Evolutionary conservation across 2,329 filamentous ascomycete genomes (phyloP), one percentile per base, ranked within the genome.

Genomic region (Cercospora janseana): DNA sequence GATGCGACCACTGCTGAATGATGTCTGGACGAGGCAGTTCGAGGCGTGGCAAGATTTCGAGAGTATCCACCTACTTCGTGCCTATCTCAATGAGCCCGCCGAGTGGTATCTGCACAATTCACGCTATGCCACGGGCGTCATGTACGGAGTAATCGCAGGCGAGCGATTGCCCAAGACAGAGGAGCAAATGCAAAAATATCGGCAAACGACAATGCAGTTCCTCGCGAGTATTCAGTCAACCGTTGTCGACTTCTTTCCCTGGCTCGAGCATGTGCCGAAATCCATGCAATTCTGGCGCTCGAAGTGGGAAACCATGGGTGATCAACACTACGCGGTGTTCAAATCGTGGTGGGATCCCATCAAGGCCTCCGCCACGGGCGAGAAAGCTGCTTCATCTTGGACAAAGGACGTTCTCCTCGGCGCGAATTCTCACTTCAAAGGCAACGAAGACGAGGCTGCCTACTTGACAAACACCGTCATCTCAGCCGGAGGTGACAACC

Each of bases 391-490:
- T 10, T 13, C 32, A 2, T 49, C 45, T 4, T 52, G 50, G 50
- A 38, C 32, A 4, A 42, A 35, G 40, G 50, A 52, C 6, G 45
- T 52, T 3, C 15, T 52, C 3, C 38, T 52, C 16, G 40, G 26
- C 28, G 32, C 38, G 6, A 41, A 44, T 7, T 35, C 50, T n/a
- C 45, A 44, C 4, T 52, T 52, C 40, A 45, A 32, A 21, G 45
- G 50, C 24, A 40, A 13, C 18, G 50, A 52, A 10, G 45, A 49
- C n/a, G 50, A 52, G 41, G 45, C 50, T 18, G 31, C 23, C 6
- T 52, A 52, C 12, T 34, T 52, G 15, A 52, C 50, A 6, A 52
- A 52, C 13, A 52, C 50, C 3, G 50, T 52, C 45, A 48, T 52
- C 18, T 52, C 50, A 6, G 50, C 50, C 6, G 50, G 50, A 8